Evolutionary conservation across 441 rosid species (phyloP).

Genomic region (Bocquillonia castaneifolia): DNA sequence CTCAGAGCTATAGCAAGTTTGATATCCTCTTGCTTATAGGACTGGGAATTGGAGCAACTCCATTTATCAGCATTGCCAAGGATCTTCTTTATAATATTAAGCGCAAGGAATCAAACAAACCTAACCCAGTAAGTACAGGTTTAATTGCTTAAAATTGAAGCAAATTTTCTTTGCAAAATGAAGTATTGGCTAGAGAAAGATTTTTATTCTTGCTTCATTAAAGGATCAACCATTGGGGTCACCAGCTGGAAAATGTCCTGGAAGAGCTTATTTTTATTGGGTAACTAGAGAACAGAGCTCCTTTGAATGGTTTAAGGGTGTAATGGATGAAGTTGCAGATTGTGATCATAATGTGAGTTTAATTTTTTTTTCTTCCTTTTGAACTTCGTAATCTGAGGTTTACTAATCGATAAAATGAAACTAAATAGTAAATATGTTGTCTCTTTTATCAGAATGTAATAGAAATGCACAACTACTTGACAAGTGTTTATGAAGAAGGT

Average conservation of each 20-base stretch:
- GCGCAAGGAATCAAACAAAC: constrained; percentile 21
- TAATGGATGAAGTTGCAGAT: constrained; percentile 93
- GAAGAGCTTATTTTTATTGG: constrained; percentile 95
- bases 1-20: constrained; percentile 67
- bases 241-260: constrained; percentile 53
- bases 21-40: constrained; percentile 80
- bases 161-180: background rate
- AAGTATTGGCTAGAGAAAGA: background rate
- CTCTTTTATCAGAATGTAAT: constrained; percentile 51
- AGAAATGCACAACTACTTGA: constrained; percentile 95
- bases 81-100: constrained; percentile 72
- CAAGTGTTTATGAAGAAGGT: constrained; percentile 93
- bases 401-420: background rate
- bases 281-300: constrained; percentile 94
- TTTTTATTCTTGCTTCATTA: background rate
- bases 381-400: background rate
- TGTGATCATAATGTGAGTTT: constrained; percentile 52
- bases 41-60: constrained; percentile 95
- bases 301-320: constrained; percentile 97
- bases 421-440: background rate
- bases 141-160: constrained; percentile 20
- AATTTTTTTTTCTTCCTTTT: background rate
- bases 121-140: constrained; percentile 23
- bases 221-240: constrained; percentile 21
- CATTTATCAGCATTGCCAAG: constrained; percentile 82